phyloP scores from a whole-genome alignment of 1,139 yeast species.

The Groenewaldozyma sp. region DNA sequence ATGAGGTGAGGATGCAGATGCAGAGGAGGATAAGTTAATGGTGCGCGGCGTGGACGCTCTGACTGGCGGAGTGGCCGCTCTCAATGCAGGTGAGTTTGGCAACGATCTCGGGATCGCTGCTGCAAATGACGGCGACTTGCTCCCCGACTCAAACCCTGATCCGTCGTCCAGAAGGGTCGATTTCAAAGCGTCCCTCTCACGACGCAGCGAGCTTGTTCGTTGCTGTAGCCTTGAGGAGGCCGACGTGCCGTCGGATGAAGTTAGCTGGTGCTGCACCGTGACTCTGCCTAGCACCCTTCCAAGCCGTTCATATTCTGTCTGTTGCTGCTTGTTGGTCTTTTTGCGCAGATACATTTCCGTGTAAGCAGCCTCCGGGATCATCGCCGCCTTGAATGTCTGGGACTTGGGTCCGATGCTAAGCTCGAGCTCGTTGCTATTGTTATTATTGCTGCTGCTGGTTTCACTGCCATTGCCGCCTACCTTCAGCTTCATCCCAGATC shows the following conservation, averaged over 20 bases:
- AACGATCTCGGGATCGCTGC: slow-evolving; percentile 3
- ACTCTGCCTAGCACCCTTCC: slow-evolving; percentile 3
- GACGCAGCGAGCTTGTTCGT: background rate
- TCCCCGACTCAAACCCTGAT: background rate
- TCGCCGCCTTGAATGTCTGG: background rate
- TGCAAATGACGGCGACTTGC: slow-evolving; percentile 3
- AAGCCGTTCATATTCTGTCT: background rate
- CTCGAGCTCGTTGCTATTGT: background rate
- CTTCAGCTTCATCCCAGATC: slow-evolving; percentile 12
- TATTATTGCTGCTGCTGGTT: too few relatives aligned
- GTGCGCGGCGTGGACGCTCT: too few relatives aligned
- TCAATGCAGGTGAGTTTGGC: background rate
- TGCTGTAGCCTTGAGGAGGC: background rate
- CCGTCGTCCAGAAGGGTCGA: background rate
- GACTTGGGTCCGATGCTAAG: background rate
- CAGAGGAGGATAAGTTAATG: too few relatives aligned
- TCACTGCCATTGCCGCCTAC: slow-evolving; percentile 10
- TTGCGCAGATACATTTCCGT: background rate
- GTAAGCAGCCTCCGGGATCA: background rate
- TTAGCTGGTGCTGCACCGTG: slow-evolving; percentile 6
- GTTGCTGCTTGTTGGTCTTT: background rate
- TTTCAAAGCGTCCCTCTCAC: background rate
- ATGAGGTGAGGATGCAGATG: slow-evolving; percentile 2
- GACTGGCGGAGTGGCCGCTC: background rate
- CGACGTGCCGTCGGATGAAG: background rate